These are phyloP conservation scores for Atalantia buxifolia DNA, from an alignment of 345 rosid genomes.

Conservation along the genomic window DNA sequence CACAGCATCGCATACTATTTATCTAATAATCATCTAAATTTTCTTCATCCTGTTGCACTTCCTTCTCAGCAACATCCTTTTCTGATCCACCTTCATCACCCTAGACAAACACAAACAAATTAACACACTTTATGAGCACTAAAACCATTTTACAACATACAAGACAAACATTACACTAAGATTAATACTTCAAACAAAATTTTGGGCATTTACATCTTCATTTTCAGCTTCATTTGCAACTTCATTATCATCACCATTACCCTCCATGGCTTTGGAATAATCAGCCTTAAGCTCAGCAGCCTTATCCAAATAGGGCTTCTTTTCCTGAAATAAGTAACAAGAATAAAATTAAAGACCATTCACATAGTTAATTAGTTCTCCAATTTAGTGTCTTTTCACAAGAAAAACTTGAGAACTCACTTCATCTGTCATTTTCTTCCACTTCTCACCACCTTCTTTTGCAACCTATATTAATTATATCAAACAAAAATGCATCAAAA, in stretches of 20 bases:
- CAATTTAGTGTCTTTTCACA: background rate
- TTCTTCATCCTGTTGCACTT: slow-evolving; percentile 28
- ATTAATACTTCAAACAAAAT: background rate
- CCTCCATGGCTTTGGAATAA: slow-evolving; percentile 43
- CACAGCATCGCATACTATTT: background rate
- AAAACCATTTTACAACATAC: background rate
- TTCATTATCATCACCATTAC: slow-evolving; percentile 24
- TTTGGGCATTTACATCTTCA: slow-evolving; percentile 27
- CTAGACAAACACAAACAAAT: slow-evolving; percentile 26
- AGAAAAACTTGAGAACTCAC: slow-evolving; percentile 32
- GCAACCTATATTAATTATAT: slow-evolving; percentile 47
- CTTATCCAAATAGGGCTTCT: slow-evolving; percentile 61
- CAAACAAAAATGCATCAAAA: background rate
- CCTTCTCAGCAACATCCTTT: slow-evolving; percentile 31
- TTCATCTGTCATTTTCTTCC: slow-evolving; percentile 78
- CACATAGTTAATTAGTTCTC: background rate
- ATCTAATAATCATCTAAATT: slow-evolving; percentile 37
- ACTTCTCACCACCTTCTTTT: slow-evolving; percentile 76
- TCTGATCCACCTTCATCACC: slow-evolving; percentile 42
- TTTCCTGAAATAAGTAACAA: slow-evolving; percentile 43
- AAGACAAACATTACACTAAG: background rate
- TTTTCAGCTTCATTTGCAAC: background rate
- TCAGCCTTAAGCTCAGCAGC: slow-evolving; percentile 76
- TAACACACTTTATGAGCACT: background rate
- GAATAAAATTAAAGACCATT: background rate